Conservation (phyloP, 805 yeast genomes). For the Metschnikowia borealis region DNA sequence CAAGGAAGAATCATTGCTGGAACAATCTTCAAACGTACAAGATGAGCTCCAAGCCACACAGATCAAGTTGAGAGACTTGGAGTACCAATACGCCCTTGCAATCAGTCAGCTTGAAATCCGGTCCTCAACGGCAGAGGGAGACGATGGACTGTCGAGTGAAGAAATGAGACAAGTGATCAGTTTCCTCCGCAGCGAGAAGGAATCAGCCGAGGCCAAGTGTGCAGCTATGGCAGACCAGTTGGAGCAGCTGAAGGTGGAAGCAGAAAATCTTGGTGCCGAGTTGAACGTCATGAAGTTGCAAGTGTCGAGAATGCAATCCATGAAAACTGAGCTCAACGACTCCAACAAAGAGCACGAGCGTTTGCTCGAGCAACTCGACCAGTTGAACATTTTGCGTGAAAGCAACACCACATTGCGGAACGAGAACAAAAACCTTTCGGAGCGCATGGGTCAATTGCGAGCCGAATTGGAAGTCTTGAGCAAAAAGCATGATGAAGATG, state of each 20-base stretch:
- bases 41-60: slow-evolving; percentile 41
- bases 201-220: slow-evolving; percentile 56
- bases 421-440: slow-evolving; percentile 34
- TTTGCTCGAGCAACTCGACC: slow-evolving; percentile 52
- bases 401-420: slow-evolving; percentile 61
- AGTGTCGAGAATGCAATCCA: slow-evolving; percentile 25
- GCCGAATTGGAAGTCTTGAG: slow-evolving; percentile 44
- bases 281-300: slow-evolving; percentile 51
- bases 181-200: slow-evolving; percentile 71
- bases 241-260: slow-evolving; percentile 46
- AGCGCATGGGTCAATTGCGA: slow-evolving; percentile 36
- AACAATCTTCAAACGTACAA: slow-evolving; percentile 22
- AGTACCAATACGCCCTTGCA: slow-evolving; percentile 64
- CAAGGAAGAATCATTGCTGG: slow-evolving; percentile 20
- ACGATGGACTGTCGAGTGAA: slow-evolving; percentile 17
- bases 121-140: slow-evolving; percentile 17
- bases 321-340: slow-evolving; percentile 22
- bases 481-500: slow-evolving; percentile 24
- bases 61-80: slow-evolving; percentile 49
- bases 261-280: slow-evolving; percentile 46
- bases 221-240: slow-evolving; percentile 45
- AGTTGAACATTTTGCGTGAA: slow-evolving; percentile 61
- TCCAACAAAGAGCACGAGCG: slow-evolving; percentile 42
- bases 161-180: slow-evolving; percentile 48
- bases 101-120: slow-evolving; percentile 60